Evolutionary conservation across 208 protist genomes (phyloP).

Genomic region (Plasmodiophora brassicae): DNA sequence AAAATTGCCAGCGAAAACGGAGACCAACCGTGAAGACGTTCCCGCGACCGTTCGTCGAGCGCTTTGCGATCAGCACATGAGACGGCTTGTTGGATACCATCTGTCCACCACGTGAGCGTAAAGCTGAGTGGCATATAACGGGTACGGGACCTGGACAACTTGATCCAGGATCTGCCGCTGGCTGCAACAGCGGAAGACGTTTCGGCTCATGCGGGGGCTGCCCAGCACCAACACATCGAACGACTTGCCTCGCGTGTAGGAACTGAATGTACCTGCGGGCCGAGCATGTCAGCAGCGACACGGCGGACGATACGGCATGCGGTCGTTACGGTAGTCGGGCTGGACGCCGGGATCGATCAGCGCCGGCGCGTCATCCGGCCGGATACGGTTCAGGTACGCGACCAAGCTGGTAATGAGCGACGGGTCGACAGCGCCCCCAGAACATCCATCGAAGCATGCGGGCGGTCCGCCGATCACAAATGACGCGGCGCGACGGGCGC

Average conservation of each 20-base stretch:
- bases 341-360: not conserved
- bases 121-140: too few species aligned
- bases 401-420: not conserved
- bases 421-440: not conserved
- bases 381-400: not conserved
- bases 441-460: too few species aligned
- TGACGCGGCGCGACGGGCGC: not conserved
- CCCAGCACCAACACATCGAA: not conserved
- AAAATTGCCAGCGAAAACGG: too few species aligned
- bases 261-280: not conserved
- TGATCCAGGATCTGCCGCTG: not conserved
- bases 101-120: too few species aligned
- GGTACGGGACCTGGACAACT: not conserved
- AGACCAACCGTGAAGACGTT: too few species aligned
- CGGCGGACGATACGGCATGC: not conserved
- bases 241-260: not conserved
- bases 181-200: not conserved
- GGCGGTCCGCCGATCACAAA: too few species aligned
- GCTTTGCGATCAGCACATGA: too few species aligned
- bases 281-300: not conserved
- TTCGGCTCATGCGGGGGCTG: not conserved
- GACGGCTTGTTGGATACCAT: too few species aligned
- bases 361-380: not conserved
- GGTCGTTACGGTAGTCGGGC: too few species aligned
- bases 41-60: too few species aligned